A percentile compares a stretch with the other conserved stretches of the same genome.
Conservation (phyloP, 1,139 yeast genomes). For the Debaryomyces coudertii region DNA sequence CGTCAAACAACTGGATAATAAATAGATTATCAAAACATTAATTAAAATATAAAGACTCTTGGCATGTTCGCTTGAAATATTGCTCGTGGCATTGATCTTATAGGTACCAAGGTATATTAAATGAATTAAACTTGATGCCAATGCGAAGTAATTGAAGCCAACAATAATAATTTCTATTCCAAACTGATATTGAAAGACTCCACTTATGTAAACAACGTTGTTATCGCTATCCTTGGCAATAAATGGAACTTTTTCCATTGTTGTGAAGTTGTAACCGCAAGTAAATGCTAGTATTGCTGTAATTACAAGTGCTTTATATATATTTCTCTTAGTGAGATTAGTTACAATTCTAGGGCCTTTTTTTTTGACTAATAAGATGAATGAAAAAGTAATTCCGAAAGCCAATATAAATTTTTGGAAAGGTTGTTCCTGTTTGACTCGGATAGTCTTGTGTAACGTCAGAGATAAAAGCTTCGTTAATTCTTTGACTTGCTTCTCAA, state of each 20-base stretch:
- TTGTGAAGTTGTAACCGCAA: slow-evolving; percentile 67
- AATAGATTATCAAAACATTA: slow-evolving; percentile 24
- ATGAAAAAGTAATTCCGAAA: slow-evolving; percentile 47
- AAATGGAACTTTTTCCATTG: slow-evolving; percentile 63
- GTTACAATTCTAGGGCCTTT: slow-evolving; percentile 43
- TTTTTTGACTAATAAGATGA: slow-evolving; percentile 54
- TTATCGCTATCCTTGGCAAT: slow-evolving; percentile 55
- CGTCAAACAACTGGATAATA: slow-evolving; percentile 42
- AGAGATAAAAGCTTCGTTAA: slow-evolving; percentile 58
- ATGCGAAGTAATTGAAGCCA: slow-evolving; percentile 47
- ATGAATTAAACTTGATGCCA: slow-evolving; percentile 43
- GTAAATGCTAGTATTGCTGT: slow-evolving; percentile 45
- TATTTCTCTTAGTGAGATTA: slow-evolving; percentile 32
- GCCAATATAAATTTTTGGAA: slow-evolving; percentile 45
- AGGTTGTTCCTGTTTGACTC: slow-evolving; percentile 47
- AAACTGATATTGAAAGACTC: slow-evolving; percentile 67
- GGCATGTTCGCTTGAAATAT: slow-evolving; percentile 22
- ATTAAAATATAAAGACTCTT: slow-evolving; percentile 19
- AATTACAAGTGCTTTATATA: slow-evolving; percentile 44
- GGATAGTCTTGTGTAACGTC: slow-evolving; percentile 44
- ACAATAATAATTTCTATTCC: slow-evolving; percentile 65
- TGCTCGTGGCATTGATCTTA: slow-evolving; percentile 24
- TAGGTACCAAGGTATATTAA: slow-evolving; percentile 44
- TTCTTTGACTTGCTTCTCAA: slow-evolving; percentile 39
- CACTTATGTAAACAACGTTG: slow-evolving; percentile 57